A percentile compares a stretch with the other conserved stretches of the same genome.
phyloP scores from a whole-genome alignment of 2,329 filamentous ascomycete genomes.

The Talaromyces islandicus region DNA sequence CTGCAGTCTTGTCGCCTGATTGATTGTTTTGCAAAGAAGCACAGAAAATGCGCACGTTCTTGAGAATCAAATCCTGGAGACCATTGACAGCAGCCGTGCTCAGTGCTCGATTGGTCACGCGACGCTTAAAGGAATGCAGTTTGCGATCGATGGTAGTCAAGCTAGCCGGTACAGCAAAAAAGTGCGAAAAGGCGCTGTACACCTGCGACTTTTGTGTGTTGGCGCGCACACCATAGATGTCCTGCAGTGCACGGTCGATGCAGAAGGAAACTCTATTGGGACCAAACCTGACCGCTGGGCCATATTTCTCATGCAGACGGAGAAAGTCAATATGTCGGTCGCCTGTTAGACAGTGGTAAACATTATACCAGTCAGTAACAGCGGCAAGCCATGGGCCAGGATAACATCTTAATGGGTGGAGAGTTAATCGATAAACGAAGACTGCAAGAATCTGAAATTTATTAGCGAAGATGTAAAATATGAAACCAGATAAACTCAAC shows the following conservation, averaged over 20 bases:
- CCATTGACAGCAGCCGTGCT: slow-evolving; percentile 18
- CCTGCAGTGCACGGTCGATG: slow-evolving; percentile 1
- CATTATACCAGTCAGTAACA: slow-evolving; percentile 44
- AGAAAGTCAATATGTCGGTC: slow-evolving; percentile 23
- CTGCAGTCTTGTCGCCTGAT: not conserved
- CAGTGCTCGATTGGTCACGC: slow-evolving; percentile 15
- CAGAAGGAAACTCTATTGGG: slow-evolving; percentile 47
- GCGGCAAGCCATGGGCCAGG: slow-evolving; percentile 60
- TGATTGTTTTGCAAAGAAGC: not conserved
- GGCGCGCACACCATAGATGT: slow-evolving; percentile 43
- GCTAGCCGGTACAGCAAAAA: slow-evolving; percentile 17
- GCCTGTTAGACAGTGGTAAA: slow-evolving; percentile 20
- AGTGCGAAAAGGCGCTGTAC: slow-evolving; percentile 42
- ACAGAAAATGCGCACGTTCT: slow-evolving; percentile 2
- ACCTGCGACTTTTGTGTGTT: slow-evolving; percentile 46
- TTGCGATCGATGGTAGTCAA: slow-evolving; percentile 16
- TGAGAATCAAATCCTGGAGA: slow-evolving; percentile 13
- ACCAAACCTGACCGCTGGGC: slow-evolving; percentile 64
- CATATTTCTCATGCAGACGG: slow-evolving; percentile 25
- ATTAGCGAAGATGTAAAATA: not conserved
- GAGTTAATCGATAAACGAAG: not conserved
- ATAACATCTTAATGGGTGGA: slow-evolving; percentile 59
- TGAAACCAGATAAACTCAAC: not conserved
- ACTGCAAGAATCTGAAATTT: not conserved
- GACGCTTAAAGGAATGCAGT: slow-evolving; percentile 14